Percentiles rank a stretch among this genome's conserved stretches.
phyloP scores from a whole-genome alignment of 768 basidiomycete genomes.

The Austroboletus festivus region DNA sequence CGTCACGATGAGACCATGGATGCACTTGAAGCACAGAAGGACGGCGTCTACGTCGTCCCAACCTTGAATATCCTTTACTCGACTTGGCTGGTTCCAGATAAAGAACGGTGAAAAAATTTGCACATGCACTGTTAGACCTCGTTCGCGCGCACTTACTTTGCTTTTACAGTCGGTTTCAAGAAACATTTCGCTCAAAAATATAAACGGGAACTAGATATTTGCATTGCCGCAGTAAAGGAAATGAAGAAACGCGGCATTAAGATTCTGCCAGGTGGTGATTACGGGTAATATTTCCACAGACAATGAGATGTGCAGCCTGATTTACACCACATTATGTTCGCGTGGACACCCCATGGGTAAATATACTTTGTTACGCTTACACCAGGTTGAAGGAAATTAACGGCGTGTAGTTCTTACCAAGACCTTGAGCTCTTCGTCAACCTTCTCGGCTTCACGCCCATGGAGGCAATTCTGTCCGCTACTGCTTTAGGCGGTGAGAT shows the following conservation, averaged over 20 bases:
- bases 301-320: not conserved
- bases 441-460: slow-evolving; percentile 32
- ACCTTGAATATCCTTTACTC: slow-evolving; percentile 32
- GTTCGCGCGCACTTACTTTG: not conserved
- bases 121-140: not conserved
- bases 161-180: slow-evolving; percentile 19
- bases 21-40: slow-evolving; percentile 35
- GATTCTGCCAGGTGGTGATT: slow-evolving; percentile 37
- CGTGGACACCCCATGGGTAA: slow-evolving; percentile 34
- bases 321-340: slow-evolving; percentile 14
- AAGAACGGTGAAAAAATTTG: slow-evolving; percentile 19
- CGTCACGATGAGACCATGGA: slow-evolving; percentile 30
- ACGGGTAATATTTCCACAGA: slow-evolving; percentile 24
- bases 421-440: slow-evolving; percentile 38
- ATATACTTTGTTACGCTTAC: not conserved
- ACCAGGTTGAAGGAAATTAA: slow-evolving; percentile 1
- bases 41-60: slow-evolving; percentile 33
- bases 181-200: slow-evolving; percentile 19
- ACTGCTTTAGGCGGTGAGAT: slow-evolving; percentile 37
- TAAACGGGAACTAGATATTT: slow-evolving; percentile 32
- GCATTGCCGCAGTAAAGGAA: slow-evolving; percentile 33
- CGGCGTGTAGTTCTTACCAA: slow-evolving; percentile 29
- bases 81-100: slow-evolving; percentile 25
- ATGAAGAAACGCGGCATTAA: slow-evolving; percentile 37
- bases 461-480: slow-evolving; percentile 37